Evolutionary conservation across 1,284 basidiomycete species (phyloP).

Genomic region (Tylopilus sp.): DNA sequence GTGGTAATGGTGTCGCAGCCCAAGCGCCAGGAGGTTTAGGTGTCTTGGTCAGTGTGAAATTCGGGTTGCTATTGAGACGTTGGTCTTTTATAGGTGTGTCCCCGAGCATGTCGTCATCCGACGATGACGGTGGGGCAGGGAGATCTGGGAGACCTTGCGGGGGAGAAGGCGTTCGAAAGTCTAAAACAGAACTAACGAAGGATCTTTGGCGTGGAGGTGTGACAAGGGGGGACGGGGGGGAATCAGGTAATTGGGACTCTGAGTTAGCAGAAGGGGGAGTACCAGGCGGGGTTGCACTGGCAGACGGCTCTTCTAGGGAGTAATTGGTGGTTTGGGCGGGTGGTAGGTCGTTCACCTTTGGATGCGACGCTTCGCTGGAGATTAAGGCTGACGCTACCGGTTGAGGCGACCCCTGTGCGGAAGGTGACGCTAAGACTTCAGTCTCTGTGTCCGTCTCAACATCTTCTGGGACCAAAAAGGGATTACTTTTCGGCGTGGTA

Average conservation of each 20-base stretch:
- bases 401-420: conserved; percentile 21
- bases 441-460: conserved; percentile 29
- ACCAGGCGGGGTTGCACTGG: conserved; percentile 26
- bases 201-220: conserved; percentile 52
- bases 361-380: conserved; percentile 13
- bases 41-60: conserved; percentile 50
- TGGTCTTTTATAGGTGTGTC: conserved; percentile 25
- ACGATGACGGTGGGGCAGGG: conserved; percentile 55
- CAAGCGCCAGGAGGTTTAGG: conserved; percentile 68
- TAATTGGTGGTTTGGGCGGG: conserved; percentile 3
- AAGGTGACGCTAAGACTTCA: conserved; percentile 25
- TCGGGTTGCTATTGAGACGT: conserved; percentile 19
- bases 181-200: conserved; percentile 40
- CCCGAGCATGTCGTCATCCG: conserved; percentile 39
- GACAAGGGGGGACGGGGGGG: conserved; percentile 31
- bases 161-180: conserved; percentile 61
- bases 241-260: neutral
- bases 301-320: conserved; percentile 1
- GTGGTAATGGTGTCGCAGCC: conserved; percentile 53
- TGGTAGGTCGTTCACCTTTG: conserved; percentile 15
- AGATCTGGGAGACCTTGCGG: conserved; percentile 53
- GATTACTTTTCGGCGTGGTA: conserved; percentile 27
- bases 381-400: neutral
- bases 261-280: conserved; percentile 18
- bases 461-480: conserved; percentile 16